Conservation (phyloP, 768 basidiomycete species). For the Amanita brunnescens region DNA sequence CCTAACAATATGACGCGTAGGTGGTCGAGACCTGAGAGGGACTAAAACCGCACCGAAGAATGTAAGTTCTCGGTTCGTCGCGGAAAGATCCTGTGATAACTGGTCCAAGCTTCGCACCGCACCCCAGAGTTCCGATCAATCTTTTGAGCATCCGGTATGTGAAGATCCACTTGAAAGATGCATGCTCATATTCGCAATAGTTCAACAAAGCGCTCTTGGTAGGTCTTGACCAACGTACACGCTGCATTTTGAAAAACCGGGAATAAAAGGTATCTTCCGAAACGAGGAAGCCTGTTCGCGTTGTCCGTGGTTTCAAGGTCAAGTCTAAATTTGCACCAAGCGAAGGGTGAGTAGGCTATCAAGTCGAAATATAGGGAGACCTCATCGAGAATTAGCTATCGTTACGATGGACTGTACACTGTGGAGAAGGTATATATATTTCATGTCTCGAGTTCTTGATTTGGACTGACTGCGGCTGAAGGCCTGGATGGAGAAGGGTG, state of each 20-base stretch:
- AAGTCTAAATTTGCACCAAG: slow-evolving; percentile 65
- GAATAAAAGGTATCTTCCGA: slow-evolving; percentile 57
- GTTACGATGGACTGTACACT: slow-evolving; percentile 83
- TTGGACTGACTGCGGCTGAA: slow-evolving; percentile 17
- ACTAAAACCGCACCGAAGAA: slow-evolving; percentile 80
- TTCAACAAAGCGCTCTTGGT: slow-evolving; percentile 68
- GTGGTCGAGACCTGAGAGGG: slow-evolving; percentile 82
- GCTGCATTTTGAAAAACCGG: background rate
- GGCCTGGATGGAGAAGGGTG: slow-evolving; percentile 71
- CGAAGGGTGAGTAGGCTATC: slow-evolving; percentile 48
- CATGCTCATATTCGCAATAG: slow-evolving; percentile 16
- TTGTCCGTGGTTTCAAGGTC: slow-evolving; percentile 80
- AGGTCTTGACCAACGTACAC: background rate
- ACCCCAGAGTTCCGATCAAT: slow-evolving; percentile 77
- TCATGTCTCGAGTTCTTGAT: background rate
- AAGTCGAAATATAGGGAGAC: background rate
- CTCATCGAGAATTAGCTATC: slow-evolving; percentile 44
- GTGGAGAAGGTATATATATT: slow-evolving; percentile 57
- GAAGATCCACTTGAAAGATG: background rate
- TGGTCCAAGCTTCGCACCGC: slow-evolving; percentile 73
- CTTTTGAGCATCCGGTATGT: slow-evolving; percentile 56
- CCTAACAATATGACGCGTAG: slow-evolving; percentile 24
- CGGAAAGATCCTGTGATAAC: background rate
- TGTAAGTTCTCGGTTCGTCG: slow-evolving; percentile 29
- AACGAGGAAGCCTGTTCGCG: slow-evolving; percentile 75